Percentiles rank a stretch among this genome's conserved stretches.
These are phyloP conservation scores for Ophiostoma novo-ulmi DNA, from an alignment of 2,329 filamentous ascomycete genomes.

Conservation along the genomic window DNA sequence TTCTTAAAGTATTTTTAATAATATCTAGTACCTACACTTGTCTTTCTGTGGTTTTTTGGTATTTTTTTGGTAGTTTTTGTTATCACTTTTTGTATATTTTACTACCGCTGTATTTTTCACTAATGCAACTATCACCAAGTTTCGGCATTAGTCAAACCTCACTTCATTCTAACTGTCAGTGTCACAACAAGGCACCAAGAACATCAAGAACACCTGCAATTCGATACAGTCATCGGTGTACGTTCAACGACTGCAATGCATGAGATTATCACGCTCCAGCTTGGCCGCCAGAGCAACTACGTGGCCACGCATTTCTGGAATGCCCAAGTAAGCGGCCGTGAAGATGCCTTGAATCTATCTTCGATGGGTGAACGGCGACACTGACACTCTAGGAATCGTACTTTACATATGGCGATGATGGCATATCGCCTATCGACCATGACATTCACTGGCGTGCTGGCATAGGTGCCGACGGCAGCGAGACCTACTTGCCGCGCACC, in stretches of 20 bases:
- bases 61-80: background rate
- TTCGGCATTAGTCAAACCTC: slow-evolving; percentile 3
- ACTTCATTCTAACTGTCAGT: background rate
- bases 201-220: background rate
- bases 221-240: background rate
- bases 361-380: background rate
- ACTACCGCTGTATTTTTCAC: background rate
- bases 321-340: slow-evolving; percentile 56
- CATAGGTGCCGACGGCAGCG: slow-evolving; percentile 72
- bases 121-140: background rate
- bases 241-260: slow-evolving; percentile 56
- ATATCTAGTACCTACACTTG: background rate
- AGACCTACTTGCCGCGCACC: slow-evolving; percentile 88
- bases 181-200: background rate
- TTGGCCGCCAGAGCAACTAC: slow-evolving; percentile 90
- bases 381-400: slow-evolving; percentile 71
- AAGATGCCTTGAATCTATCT: background rate
- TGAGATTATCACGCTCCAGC: slow-evolving; percentile 89
- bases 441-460: slow-evolving; percentile 86
- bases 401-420: slow-evolving; percentile 73
- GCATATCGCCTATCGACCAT: slow-evolving; percentile 68
- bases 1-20: background rate
- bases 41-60: background rate
- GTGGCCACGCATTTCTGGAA: slow-evolving; percentile 98
- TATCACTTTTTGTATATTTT: background rate